Evolutionary conservation across 1,284 basidiomycete species (phyloP).

Genomic region (Ustilago cynodontis): DNA sequence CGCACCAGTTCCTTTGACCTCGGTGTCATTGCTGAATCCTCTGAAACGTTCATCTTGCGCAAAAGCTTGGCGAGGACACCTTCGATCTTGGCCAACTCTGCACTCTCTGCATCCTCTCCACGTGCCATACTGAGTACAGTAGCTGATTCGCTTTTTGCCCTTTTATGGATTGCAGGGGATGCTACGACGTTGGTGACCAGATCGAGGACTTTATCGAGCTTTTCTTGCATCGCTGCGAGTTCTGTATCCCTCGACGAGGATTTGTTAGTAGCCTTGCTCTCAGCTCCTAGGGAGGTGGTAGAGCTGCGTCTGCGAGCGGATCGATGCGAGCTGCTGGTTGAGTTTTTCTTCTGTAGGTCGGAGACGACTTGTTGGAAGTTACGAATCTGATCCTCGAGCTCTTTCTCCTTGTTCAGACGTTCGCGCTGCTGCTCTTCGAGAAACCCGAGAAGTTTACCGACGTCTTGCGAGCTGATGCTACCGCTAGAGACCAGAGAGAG

Average conservation of each 20-base stretch:
- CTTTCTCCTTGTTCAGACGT: constrained; percentile 41
- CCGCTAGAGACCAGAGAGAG: constrained; percentile 46
- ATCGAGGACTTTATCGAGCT: constrained; percentile 58
- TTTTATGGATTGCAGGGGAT: constrained; percentile 23
- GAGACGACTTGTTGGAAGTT: constrained; percentile 53
- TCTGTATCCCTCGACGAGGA: constrained; percentile 35
- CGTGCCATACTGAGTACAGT: constrained; percentile 7
- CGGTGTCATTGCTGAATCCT: constrained; percentile 33
- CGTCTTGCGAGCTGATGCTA: constrained; percentile 56
- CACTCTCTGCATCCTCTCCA: constrained; percentile 19
- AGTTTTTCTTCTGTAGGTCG: constrained; percentile 44
- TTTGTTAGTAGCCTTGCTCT: constrained; percentile 23
- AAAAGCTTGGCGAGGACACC: constrained; percentile 44
- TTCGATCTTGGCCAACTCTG: constrained; percentile 47
- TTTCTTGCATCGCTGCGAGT: constrained; percentile 59
- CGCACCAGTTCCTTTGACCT: constrained; percentile 29
- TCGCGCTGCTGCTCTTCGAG: constrained; percentile 56
- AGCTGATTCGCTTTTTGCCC: constrained; percentile 35
- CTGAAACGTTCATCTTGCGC: constrained; percentile 40
- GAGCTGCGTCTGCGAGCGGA: constrained; percentile 20
- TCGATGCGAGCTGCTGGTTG: constrained; percentile 27
- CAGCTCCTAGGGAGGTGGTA: constrained; percentile 18
- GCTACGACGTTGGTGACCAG: constrained; percentile 52
- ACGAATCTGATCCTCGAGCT: constrained; percentile 55
- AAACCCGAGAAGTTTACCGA: constrained; percentile 50